Evolutionary conservation across 2,329 filamentous ascomycete genomes (phyloP), one percentile per base, ranked within the genome.

Genomic region (Fusarium agapanthi): DNA sequence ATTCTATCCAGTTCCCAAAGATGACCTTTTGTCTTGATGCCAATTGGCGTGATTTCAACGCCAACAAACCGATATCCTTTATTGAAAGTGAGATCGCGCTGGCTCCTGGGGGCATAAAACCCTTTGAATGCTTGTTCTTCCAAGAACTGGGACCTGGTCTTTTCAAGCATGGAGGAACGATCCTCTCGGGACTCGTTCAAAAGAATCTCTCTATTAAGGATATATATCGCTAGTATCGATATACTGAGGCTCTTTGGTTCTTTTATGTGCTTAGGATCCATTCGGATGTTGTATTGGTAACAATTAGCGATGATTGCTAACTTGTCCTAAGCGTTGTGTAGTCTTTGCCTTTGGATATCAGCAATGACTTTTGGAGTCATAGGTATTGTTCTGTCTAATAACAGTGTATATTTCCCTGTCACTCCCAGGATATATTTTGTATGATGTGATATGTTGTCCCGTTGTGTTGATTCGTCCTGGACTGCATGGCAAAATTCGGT

Each of bases 221-320:
- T 5, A 26, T 22, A 59, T n/a, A 59, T 59, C 34, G 56, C 56
- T 30, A 62, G 18, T 28, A 41, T 62, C 18, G 50, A 57, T 28
- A 56, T 18, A n/a, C 35, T 57, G 7, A 62, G 50, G 41, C 35
- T 62, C n/a, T 35, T 38, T 9, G n/a, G 10, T 7, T 34, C 4
- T 40, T 40, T 4, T 28, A 35, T 44, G 0, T 37, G 13, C 24
- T 8, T 30, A 14, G 34, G 16, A n/a, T 56, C 6, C 28, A 47
- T 45, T 16, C 22, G 7, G 4, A 35, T 47, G 35, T 2, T 7
- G 8, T 62, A 62, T 24, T 62, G 50, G 35, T 35, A 62, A 11
- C 50, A 62, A 34, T 62, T 62, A 24, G 59, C 59, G 14, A 57
- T 62, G 13, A 62, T 62, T n/a, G 50, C 41, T 35, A 47, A 28